A percentile compares a stretch with the other conserved stretches of the same genome.
These are phyloP conservation scores for Candida glaebosa DNA, from an alignment of 805 yeast genomes.

Conservation along the genomic window DNA sequence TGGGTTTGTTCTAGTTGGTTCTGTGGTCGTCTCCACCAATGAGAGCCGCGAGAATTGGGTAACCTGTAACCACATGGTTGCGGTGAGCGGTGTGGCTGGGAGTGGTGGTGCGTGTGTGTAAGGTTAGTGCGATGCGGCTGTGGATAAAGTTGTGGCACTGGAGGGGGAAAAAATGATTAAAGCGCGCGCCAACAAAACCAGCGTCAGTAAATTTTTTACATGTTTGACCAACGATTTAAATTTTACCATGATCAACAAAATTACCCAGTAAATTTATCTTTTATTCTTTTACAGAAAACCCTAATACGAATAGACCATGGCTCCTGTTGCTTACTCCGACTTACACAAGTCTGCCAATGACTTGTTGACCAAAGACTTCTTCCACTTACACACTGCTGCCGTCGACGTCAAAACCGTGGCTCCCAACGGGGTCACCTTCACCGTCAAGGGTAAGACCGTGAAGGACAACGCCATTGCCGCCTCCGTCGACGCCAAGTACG, in stretches of 20 bases:
- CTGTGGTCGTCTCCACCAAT: background rate
- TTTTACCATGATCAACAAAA: background rate
- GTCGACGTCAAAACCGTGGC: slow-evolving; percentile 90
- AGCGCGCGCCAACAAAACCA: no score
- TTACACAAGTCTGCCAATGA: slow-evolving; percentile 90
- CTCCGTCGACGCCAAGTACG: slow-evolving; percentile 84
- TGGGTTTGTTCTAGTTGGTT: no score
- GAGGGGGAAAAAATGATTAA: no score
- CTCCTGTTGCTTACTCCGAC: slow-evolving; percentile 88
- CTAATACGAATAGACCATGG: slow-evolving; percentile 30
- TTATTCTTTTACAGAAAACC: no score
- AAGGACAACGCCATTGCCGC: slow-evolving; percentile 82
- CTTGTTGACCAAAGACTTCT: slow-evolving; percentile 87
- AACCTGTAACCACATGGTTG: background rate
- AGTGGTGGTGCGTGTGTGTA: background rate
- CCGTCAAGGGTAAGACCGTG: slow-evolving; percentile 86
- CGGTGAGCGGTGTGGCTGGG: background rate
- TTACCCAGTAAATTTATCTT: no score
- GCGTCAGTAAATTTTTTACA: background rate
- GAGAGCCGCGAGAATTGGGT: background rate
- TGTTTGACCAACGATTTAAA: background rate
- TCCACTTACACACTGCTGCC: slow-evolving; percentile 83
- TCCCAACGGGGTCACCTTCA: slow-evolving; percentile 94
- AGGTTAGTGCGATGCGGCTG: no score
- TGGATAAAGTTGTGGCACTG: no score